Conservation (phyloP, 192 early-diverging fungal species). For the Backusella tuberculispora region DNA sequence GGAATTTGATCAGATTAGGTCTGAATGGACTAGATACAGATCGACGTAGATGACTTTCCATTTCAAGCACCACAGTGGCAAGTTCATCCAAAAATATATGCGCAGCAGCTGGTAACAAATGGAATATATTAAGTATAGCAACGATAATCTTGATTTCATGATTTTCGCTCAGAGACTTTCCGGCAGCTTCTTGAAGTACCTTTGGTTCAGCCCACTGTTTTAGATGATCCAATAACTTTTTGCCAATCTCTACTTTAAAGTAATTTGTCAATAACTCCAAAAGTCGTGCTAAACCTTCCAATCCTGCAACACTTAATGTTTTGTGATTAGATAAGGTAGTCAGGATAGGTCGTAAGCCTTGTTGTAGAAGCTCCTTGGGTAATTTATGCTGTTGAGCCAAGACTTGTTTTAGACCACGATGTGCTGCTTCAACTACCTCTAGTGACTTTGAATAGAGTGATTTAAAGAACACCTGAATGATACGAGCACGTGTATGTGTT, state of each 20-base stretch:
- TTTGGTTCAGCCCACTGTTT: constrained; percentile 90
- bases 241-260: constrained; percentile 98
- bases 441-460: constrained; percentile 93
- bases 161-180: constrained; percentile 83
- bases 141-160: constrained; percentile 95
- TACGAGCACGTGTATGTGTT: constrained; percentile 79
- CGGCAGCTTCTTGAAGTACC: constrained; percentile 78
- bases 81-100: constrained; percentile 92
- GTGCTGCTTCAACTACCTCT: constrained; percentile 94
- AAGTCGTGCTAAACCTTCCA: constrained; percentile 94
- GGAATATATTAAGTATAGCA: constrained; percentile 92
- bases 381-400: constrained; percentile 83
- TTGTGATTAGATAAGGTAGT: constrained; percentile 96
- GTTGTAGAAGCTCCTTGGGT: constrained; percentile 93
- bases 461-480: constrained; percentile 98
- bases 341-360: constrained; percentile 92
- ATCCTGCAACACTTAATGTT: constrained; percentile 85
- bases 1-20: constrained; percentile 83
- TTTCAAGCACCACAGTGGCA: constrained; percentile 81
- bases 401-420: constrained; percentile 87
- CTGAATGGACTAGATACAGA: constrained; percentile 93
- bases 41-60: constrained; percentile 84
- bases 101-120: constrained; percentile 88
- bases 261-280: constrained; percentile 94
- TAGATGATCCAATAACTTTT: constrained; percentile 98